Base-by-base conservation (phyloP, 2,329 filamentous ascomycete species). In the Didymella sp. region DNA sequence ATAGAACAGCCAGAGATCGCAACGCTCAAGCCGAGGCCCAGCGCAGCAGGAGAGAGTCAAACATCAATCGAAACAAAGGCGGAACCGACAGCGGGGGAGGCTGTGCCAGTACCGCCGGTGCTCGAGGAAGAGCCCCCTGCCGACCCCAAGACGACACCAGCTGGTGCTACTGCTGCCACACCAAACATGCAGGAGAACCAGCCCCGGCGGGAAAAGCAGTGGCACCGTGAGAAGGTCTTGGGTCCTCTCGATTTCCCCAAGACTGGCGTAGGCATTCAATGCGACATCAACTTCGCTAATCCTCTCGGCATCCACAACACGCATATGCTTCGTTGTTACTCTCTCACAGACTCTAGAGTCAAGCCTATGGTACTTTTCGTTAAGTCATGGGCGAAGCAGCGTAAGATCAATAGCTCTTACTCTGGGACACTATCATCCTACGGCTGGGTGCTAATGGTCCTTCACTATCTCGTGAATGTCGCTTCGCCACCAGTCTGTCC, bases 271-370 rank as follows among this genome's bases (percentile, higher is more conserved):
- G 92, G 92, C n/a, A 90, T 94, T 13, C 90, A 93, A 72, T 95
- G 91, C 72, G 92, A 96, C 71, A 91, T 97, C 80, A 96, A 96
- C 75, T 96, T 96, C 72, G 89, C 89, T 1, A 92, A 92, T 17
- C 87, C 90, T 41, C 84, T 96, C 3, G 92, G 89, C 1, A 81
- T 96, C 3, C 89, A 95, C 63, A 96, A 96, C 73, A 96, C 92
- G 0, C 79, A 86, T 30, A 85, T 97, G 35, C 83, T 97, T 27
- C 87, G 90, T 35, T 94, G 91, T 74, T 97, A 97, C 76, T 89
- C 89, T 2, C 84, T 86, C 52, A 90, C 89, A 19, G 93, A 97
- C 71, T 78, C 85, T 4, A 87, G 93, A 11, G 91, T 96, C 5
- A 84, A 86, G 21, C 86, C 87, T 1, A 85, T 96, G 78, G 87